phyloP scores from a whole-genome alignment of 108 stramenopile species.

The Thalassiosira profunda region DNA sequence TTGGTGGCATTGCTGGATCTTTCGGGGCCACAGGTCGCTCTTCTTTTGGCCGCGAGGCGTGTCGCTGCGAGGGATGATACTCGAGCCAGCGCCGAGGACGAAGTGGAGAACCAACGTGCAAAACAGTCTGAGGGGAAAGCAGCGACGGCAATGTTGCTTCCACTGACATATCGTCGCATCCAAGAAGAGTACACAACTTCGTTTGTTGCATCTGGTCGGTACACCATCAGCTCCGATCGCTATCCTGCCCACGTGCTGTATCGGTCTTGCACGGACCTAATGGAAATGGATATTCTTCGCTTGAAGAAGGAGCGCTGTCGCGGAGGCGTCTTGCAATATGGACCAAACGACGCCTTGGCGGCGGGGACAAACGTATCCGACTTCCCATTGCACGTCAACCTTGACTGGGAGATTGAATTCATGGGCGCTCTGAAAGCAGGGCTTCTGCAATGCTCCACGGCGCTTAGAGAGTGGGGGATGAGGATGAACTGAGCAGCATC shows the following conservation, averaged over 20 bases:
- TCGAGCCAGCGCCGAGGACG: constrained; percentile 47
- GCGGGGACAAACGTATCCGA: constrained; percentile 45
- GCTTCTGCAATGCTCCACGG: constrained; percentile 71
- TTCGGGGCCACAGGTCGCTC: constrained; percentile 70
- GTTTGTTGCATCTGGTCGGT: constrained; percentile 36
- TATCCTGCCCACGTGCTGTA: constrained; percentile 37
- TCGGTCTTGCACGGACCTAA: constrained; percentile 61
- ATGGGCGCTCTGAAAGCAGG: constrained; percentile 55
- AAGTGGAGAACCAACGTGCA: constrained; percentile 18
- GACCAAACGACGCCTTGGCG: constrained; percentile 28
- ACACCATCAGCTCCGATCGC: constrained; percentile 38
- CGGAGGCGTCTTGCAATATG: constrained; percentile 75
- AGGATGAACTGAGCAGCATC: constrained; percentile 55
- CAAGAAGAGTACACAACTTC: constrained; percentile 74
- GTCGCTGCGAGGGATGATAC: constrained; percentile 65
- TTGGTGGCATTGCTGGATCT: constrained; percentile 77
- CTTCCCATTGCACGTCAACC: constrained; percentile 71
- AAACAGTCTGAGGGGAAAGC: constrained; percentile 10
- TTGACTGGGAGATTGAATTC: constrained; percentile 75
- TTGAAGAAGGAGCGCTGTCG: constrained; percentile 73
- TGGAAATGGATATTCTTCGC: constrained; percentile 69
- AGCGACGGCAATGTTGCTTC: constrained; percentile 14
- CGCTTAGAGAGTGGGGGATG: constrained; percentile 82
- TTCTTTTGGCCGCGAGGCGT: constrained; percentile 73
- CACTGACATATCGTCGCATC: constrained; percentile 83